Percentiles rank a stretch among this genome's conserved stretches.
Evolutionary conservation across 1,284 basidiomycete species (phyloP).

Genomic region (Fomitopsis pinicola): DNA sequence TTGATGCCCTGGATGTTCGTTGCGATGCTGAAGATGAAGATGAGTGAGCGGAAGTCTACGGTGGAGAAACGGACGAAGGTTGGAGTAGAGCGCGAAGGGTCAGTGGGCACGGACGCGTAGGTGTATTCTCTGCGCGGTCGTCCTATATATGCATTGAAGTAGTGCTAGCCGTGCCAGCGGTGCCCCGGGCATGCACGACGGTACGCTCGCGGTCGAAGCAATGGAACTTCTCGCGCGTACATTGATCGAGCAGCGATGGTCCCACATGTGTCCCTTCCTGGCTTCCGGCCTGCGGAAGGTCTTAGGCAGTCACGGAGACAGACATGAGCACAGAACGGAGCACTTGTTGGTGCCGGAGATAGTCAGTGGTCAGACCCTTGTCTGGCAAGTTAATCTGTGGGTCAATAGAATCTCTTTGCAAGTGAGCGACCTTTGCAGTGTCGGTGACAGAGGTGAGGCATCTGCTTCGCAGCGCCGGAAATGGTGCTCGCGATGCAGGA

Average conservation of each 20-base stretch:
- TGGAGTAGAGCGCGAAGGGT: constrained; percentile 66
- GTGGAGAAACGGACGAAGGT: constrained; percentile 81
- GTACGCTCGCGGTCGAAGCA: constrained; percentile 85
- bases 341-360: constrained; percentile 64
- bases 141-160: constrained; percentile 67
- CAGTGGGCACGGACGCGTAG: constrained; percentile 65
- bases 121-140: constrained; percentile 61
- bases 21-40: constrained; percentile 36
- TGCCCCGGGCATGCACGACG: constrained; percentile 72
- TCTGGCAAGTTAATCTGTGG: constrained; percentile 21
- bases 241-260: constrained; percentile 56
- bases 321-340: constrained; percentile 30
- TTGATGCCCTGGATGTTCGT: constrained; percentile 60
- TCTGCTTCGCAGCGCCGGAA: constrained; percentile 21
- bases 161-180: constrained; percentile 33
- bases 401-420: constrained; percentile 40
- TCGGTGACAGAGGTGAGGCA: constrained; percentile 22
- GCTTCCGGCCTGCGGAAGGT: constrained; percentile 45
- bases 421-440: constrained; percentile 41
- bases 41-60: constrained; percentile 31
- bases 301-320: neutral
- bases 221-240: constrained; percentile 67
- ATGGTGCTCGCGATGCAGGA: constrained; percentile 18
- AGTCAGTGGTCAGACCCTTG: constrained; percentile 54
- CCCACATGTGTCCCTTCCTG: constrained; percentile 40